Evolutionary conservation across 208 protist genomes (phyloP).

Genomic region (Trypanosoma lewisi): DNA sequence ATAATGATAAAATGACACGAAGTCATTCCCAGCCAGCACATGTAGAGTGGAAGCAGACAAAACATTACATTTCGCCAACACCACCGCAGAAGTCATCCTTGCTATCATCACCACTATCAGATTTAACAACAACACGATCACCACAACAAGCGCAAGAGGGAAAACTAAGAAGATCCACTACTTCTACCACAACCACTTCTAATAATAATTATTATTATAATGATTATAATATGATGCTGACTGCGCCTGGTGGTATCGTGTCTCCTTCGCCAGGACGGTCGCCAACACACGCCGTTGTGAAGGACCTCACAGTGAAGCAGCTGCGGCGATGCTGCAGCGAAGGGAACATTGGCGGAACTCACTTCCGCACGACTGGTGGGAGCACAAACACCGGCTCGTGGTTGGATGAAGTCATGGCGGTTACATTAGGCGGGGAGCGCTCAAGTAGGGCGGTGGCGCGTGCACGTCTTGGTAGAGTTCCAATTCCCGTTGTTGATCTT

Average conservation of each 20-base stretch:
- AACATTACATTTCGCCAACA: background rate
- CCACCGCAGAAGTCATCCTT: too few species aligned
- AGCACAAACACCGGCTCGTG: background rate
- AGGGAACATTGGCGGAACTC: background rate
- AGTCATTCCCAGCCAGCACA: too few species aligned
- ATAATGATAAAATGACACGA: background rate
- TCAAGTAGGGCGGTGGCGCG: background rate
- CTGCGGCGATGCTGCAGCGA: slow-evolving; percentile 15
- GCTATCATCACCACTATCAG: background rate
- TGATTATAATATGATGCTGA: background rate
- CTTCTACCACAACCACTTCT: too few species aligned
- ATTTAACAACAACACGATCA: background rate
- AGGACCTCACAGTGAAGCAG: background rate
- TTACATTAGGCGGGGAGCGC: background rate
- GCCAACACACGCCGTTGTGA: background rate
- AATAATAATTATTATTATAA: too few species aligned
- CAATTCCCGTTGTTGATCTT: slow-evolving; percentile 56
- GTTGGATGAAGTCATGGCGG: slow-evolving; percentile 9
- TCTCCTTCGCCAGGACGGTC: background rate
- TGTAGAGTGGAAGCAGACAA: too few species aligned
- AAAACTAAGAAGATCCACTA: too few species aligned
- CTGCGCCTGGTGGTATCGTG: background rate
- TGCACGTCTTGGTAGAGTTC: background rate
- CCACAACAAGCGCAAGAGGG: background rate
- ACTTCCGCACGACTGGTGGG: background rate